A percentile compares a stretch with the other conserved stretches of the same genome.
Evolutionary conservation across 1,139 yeast species (phyloP).

Genomic region (Hanseniaspora uvarum): DNA sequence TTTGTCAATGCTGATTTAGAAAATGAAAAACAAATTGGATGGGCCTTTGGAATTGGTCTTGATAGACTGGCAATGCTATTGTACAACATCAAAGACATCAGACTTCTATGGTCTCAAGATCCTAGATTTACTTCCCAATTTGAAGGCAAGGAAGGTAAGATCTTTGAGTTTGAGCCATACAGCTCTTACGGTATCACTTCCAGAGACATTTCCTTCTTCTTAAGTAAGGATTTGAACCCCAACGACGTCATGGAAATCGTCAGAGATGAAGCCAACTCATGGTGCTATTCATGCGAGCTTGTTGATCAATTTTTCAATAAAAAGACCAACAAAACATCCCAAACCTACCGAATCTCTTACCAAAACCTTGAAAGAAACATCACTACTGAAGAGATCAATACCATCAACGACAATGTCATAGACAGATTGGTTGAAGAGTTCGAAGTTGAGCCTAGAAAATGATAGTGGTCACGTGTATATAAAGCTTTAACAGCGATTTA

Average conservation of each 20-base stretch:
- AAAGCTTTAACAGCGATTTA: no score
- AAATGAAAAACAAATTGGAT: slow-evolving; percentile 54
- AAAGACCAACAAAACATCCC: slow-evolving; percentile 62
- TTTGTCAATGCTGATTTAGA: slow-evolving; percentile 59
- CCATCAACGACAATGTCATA: slow-evolving; percentile 55
- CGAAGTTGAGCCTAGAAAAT: slow-evolving; percentile 48
- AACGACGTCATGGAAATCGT: slow-evolving; percentile 93
- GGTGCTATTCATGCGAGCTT: slow-evolving; percentile 89
- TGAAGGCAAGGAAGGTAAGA: slow-evolving; percentile 33
- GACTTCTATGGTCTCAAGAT: slow-evolving; percentile 86
- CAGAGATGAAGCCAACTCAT: slow-evolving; percentile 48
- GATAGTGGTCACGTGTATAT: neutral
- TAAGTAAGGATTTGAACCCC: slow-evolving; percentile 45
- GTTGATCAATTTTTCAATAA: slow-evolving; percentile 82
- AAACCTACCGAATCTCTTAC: slow-evolving; percentile 81
- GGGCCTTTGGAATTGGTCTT: slow-evolving; percentile 97
- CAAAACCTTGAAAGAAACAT: slow-evolving; percentile 92
- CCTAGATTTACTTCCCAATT: slow-evolving; percentile 70
- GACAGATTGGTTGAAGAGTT: slow-evolving; percentile 42
- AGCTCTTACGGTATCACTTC: slow-evolving; percentile 81
- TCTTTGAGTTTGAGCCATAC: slow-evolving; percentile 72
- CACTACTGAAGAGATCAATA: slow-evolving; percentile 71
- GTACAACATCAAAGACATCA: slow-evolving; percentile 89
- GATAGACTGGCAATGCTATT: slow-evolving; percentile 93
- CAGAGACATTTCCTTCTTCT: slow-evolving; percentile 83